Evolutionary conservation across 805 yeast genomes (phyloP).

Genomic region (Candida nemodendra): DNA sequence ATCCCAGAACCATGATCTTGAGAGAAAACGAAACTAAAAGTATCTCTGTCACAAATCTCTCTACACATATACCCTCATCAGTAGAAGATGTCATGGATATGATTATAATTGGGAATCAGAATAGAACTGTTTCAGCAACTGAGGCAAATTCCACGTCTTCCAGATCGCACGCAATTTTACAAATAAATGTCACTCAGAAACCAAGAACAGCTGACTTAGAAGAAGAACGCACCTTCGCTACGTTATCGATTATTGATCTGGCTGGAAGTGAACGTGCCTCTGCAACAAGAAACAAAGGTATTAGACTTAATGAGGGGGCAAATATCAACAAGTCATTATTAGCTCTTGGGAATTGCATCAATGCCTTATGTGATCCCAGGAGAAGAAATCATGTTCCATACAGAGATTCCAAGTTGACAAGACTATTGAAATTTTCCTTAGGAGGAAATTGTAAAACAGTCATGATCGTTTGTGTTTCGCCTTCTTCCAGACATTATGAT

Average conservation of each 20-base stretch:
- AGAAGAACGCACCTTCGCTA: constrained; percentile 72
- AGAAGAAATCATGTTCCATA: constrained; percentile 78
- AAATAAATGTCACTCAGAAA: constrained; percentile 63
- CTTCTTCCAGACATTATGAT: constrained; percentile 83
- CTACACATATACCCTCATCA: constrained; percentile 56
- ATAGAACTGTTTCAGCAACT: constrained; percentile 83
- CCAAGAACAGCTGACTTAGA: constrained; percentile 59
- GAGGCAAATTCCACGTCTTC: constrained; percentile 90
- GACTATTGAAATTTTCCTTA: constrained; percentile 81
- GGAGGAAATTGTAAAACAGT: constrained; percentile 95
- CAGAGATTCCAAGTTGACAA: constrained; percentile 84
- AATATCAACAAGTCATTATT: constrained; percentile 84
- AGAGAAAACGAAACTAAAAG: constrained; percentile 69
- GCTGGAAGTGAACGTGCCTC: constrained; percentile 97
- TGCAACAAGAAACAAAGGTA: constrained; percentile 82
- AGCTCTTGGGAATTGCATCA: constrained; percentile 92
- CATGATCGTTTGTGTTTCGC: constrained; percentile 93
- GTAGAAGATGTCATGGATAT: constrained; percentile 79
- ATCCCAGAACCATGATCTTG: constrained; percentile 44
- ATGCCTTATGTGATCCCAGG: constrained; percentile 78
- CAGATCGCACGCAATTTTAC: constrained; percentile 91
- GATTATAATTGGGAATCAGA: constrained; percentile 66
- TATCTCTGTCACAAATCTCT: constrained; percentile 70
- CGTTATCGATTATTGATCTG: constrained; percentile 82
- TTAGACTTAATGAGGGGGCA: constrained; percentile 84